Base-by-base conservation (phyloP, 2,329 filamentous ascomycete species). In the Mollisia scopiformis region DNA sequence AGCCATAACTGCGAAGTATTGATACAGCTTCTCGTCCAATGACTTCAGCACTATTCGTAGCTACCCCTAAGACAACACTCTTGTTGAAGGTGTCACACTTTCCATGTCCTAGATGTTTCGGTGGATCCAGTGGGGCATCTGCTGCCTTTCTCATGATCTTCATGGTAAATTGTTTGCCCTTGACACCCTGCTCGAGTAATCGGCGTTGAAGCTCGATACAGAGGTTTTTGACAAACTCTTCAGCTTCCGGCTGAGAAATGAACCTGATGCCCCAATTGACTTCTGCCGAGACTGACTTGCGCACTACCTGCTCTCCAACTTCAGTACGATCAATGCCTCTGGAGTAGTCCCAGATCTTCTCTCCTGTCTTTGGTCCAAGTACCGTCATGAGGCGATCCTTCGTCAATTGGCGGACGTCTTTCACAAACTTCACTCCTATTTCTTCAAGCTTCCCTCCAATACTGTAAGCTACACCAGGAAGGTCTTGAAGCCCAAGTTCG, bases 211-310 rank as follows among this genome's bases (percentile, higher is more conserved):
- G 78, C 75, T 99, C 95, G 58, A 88, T 88, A 71, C 91, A 95
- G 0, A 99, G 79, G 66, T 91, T 95, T 63, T 86, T 80, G 30
- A 98, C 84, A 73, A 99, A 99, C 66, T 96, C 92, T 61, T 98
- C 94, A 0, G 93, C 93, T 75, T 99, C 94, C n/a, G 86, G 83
- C 71, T 97, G 92, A 62, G 84, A 96, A 67, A 95, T 87, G 73
- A 99, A 99, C 6, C 95, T 88, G 58, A 99, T 96, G 2, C 96
- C 95, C 95, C 95, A 99, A 70, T 95, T 99, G 64, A 99, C 92
- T 74, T 99, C 95, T 1, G 94, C 94, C 1, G 95, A 98, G 0
- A 99, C 92, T 0, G 94, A 98, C 73, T 98, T 99, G 57, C 95
- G 88, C 16, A 92, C 81, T 0, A 89, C 86, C 71, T 96, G 90